Evolutionary conservation across 164 flowering plant species (phyloP).

Genomic region (Buxus sempervirens): DNA sequence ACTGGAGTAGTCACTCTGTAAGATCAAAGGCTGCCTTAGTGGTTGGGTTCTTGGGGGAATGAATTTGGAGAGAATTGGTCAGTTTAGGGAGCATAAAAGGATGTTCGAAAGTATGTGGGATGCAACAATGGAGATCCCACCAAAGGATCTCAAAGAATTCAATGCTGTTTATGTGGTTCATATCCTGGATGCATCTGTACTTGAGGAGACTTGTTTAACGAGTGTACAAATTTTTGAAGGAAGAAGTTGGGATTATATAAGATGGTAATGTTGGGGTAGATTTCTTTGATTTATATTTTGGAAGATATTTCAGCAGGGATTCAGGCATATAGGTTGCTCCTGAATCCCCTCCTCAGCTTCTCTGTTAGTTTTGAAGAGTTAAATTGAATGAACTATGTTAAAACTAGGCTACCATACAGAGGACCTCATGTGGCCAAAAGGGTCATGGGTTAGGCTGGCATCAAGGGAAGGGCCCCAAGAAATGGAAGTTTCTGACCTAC

Average conservation of each 20-base stretch:
- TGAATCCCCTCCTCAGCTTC: no score
- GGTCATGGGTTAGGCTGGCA: no score
- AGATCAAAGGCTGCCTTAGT: constrained; percentile 30
- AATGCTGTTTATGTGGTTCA: constrained; percentile 43
- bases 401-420: no score
- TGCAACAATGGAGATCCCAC: constrained; percentile 72
- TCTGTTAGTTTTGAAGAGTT: no score
- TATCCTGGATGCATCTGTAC: no score
- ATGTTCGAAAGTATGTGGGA: constrained; percentile 88
- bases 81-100: constrained; percentile 88
- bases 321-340: no score
- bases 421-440: no score
- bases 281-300: constrained; percentile 28
- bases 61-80: constrained; percentile 37
- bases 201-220: not conserved
- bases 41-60: constrained; percentile 18
- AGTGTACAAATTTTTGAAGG: not conserved
- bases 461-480: no score
- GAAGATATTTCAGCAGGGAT: no score
- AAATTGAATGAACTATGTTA: no score
- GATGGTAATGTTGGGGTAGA: constrained; percentile 69
- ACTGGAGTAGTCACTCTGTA: constrained; percentile 27
- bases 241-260: constrained; percentile 37
- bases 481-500: no score
- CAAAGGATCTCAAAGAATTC: constrained; percentile 74